Base-by-base conservation (phyloP, 805 yeast genomes). In the Yamadazyma nakazawae region DNA sequence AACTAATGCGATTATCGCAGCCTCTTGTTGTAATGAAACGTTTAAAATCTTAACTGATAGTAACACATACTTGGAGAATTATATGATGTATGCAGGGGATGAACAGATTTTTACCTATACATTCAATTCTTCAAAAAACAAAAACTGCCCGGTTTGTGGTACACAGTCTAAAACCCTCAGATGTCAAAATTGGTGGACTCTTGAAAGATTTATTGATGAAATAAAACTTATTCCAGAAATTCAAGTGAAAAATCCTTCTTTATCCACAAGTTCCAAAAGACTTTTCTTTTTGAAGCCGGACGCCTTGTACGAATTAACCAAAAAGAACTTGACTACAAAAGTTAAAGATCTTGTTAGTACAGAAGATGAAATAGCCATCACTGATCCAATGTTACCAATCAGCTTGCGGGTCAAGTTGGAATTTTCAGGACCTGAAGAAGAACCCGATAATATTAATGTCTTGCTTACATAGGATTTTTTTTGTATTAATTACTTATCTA, bases 1-100 rank as follows among this genome's bases (percentile, higher is more conserved):
- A 1, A 91, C 97, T 0, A 92, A 94, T 62, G 96, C 98, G 2
- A 77, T 92, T 18, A 80, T 92, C 28, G 96, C 97, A 0, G 95
- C 94, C 0, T 76, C 89, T 5, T 87, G 96, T 61, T 85, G 94
- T 59, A 86, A 85, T 52, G 97, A 90, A 62, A 88, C 85, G 1
- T 79, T 88, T 63, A 91, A 91, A 59, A 71, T 90, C 19, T 76
- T 88, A 37, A 81, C 96, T 1, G 80, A 84, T 45, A 71, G 81
- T 47, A 81, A 81, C 50, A 92, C 90, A 0, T 67, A 68, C 14
- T 65, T 87, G 54, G 78, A 81, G 49, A 91, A 89, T 66, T 86
- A 86, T 61, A 84, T 88, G 87, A 86, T 85, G 80, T 88, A 88
- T 58, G 80, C 90, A 21, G 98, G 98, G 0, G 84, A 84, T 45